phyloP scores from a whole-genome alignment of 2,329 filamentous ascomycete species.

The Penicillium sp. region DNA sequence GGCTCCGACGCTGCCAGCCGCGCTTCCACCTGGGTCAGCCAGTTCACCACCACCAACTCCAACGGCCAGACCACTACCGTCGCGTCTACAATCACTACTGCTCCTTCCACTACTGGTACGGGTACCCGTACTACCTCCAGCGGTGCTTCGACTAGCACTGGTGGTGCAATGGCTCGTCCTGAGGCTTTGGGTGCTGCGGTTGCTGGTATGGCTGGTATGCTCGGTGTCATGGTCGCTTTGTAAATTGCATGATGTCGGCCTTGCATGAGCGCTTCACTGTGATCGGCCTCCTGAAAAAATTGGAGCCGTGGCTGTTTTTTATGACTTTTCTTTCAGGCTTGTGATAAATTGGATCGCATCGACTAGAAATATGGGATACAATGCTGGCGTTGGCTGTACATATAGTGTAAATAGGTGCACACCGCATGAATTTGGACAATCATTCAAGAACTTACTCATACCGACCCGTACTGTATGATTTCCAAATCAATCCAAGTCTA shows the following conservation, averaged over 20 bases:
- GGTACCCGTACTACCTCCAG: conserved; percentile 8
- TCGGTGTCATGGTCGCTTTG: conserved; percentile 34
- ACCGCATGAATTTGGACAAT: too few relatives aligned
- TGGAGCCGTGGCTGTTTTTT: not conserved
- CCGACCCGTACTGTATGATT: too few relatives aligned
- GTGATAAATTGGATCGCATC: conserved; percentile 1
- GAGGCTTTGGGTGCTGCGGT: conserved; percentile 23
- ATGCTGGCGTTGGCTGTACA: conserved; percentile 4
- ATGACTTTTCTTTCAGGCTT: conserved; percentile 14
- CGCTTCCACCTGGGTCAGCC: conserved; percentile 11
- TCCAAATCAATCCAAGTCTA: not conserved
- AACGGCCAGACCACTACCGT: conserved; percentile 20
- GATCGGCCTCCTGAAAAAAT: not conserved
- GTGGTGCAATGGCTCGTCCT: conserved; percentile 23
- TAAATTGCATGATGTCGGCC: conserved; percentile 14
- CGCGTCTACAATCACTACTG: conserved; percentile 17
- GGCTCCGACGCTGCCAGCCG: conserved; percentile 18
- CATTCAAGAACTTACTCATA: too few relatives aligned
- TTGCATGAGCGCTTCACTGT: not conserved
- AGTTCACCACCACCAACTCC: conserved; percentile 24
- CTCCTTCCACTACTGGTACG: conserved; percentile 8
- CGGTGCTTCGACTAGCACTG: conserved; percentile 12
- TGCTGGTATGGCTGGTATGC: conserved; percentile 30
- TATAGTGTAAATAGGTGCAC: not conserved
- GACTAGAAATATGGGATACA: not conserved